Percentiles rank a stretch among this genome's conserved stretches.
Conservation (phyloP, 495 filamentous ascomycete species). For the Collariella sp. region DNA sequence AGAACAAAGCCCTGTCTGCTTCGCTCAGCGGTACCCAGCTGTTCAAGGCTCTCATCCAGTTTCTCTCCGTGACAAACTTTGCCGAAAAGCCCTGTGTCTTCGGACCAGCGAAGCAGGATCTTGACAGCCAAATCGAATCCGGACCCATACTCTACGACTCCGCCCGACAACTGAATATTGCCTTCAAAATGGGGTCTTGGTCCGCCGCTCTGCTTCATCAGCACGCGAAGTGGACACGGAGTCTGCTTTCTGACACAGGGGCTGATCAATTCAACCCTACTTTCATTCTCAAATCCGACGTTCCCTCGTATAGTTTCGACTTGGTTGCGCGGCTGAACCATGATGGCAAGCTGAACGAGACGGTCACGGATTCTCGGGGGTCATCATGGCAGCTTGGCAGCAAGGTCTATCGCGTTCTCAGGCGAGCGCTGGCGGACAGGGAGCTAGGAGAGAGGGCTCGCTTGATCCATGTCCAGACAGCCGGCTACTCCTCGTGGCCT, state of each 20-base stretch:
- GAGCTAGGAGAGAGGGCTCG: constrained; percentile 56
- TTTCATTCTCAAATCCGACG: constrained; percentile 67
- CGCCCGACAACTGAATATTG: constrained; percentile 62
- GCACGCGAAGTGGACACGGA: constrained; percentile 61
- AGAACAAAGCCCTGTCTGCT: constrained; percentile 58
- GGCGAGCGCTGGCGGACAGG: constrained; percentile 47
- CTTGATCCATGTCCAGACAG: constrained; percentile 49
- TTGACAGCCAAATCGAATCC: constrained; percentile 29
- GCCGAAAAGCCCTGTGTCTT: constrained; percentile 53
- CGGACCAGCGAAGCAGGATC: constrained; percentile 21
- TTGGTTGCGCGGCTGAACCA: constrained; percentile 34
- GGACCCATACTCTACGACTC: constrained; percentile 57
- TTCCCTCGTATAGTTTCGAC: constrained; percentile 65
- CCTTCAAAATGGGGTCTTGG: constrained; percentile 88
- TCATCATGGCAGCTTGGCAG: constrained; percentile 29
- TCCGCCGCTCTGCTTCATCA: constrained; percentile 62
- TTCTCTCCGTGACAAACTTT: constrained; percentile 63
- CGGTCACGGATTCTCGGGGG: constrained; percentile 27
- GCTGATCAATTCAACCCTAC: constrained; percentile 73
- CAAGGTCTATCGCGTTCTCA: constrained; percentile 54
- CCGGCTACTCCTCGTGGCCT: constrained; percentile 36
- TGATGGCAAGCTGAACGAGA: constrained; percentile 7
- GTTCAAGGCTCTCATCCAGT: constrained; percentile 86
- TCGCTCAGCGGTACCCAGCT: constrained; percentile 88
- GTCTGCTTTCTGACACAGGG: constrained; percentile 62